Evolutionary conservation across 441 rosid species (phyloP).

Genomic region (Pelargonium citronellum): DNA sequence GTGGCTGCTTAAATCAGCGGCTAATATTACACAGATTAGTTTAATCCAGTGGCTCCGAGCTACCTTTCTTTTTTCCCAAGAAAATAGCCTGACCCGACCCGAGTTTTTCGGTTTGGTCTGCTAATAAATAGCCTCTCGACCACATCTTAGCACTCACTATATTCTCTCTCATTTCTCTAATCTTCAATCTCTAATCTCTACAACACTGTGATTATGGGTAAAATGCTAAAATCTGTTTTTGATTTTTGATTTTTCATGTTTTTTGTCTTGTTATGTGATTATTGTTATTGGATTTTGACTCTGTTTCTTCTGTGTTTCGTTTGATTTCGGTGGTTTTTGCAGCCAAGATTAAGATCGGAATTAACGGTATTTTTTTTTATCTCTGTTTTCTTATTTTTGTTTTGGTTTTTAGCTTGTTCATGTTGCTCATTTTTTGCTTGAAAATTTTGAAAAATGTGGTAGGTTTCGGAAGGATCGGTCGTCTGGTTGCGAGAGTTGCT

Average conservation of each 20-base stretch:
- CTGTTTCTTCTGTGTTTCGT: not conserved
- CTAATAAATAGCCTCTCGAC: constrained; percentile 5
- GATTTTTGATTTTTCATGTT: not conserved
- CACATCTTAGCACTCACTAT: not conserved
- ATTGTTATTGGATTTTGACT: no score
- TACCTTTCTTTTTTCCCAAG: constrained; percentile 17
- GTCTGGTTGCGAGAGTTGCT: constrained; percentile 66
- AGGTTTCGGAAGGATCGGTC: constrained; percentile 75
- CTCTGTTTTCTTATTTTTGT: not conserved
- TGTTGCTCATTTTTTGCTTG: not conserved
- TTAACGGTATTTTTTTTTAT: constrained; percentile 29
- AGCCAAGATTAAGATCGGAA: constrained; percentile 23
- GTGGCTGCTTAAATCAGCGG: constrained; percentile 18
- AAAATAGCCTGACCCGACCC: not conserved
- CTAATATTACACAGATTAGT: constrained; percentile 7
- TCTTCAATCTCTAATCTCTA: not conserved
- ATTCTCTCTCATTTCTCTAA: not conserved
- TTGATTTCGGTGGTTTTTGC: constrained; percentile 7
- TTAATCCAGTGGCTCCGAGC: constrained; percentile 16
- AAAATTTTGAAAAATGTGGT: not conserved
- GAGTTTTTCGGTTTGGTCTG: not conserved
- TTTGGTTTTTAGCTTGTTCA: not conserved
- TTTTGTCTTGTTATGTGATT: not conserved
- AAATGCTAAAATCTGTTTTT: not conserved
- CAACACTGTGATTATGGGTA: not conserved